These are phyloP conservation scores for Sechiopsis laciniata DNA, from an alignment of 306 rosid genomes.

Conservation along the genomic window DNA sequence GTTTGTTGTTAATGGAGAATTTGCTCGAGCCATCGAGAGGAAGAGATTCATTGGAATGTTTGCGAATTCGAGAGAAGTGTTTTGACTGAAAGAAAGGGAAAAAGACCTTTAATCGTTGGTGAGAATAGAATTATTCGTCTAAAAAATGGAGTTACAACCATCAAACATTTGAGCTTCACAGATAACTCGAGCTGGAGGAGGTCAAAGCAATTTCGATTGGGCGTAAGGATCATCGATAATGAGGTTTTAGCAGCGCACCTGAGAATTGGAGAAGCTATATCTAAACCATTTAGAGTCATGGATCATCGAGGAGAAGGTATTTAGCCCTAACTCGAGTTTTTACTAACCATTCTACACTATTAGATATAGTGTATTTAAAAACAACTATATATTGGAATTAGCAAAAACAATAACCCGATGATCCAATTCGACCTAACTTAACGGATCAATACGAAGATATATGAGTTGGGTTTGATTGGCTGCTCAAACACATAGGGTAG, in stretches of 20 bases:
- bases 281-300: neutral
- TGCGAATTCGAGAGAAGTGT: neutral
- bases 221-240: neutral
- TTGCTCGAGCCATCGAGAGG: too few relatives aligned
- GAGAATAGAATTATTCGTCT: neutral
- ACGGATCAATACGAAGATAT: too few relatives aligned
- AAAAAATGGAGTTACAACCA: neutral
- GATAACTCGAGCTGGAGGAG: neutral
- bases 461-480: too few relatives aligned
- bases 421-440: too few relatives aligned
- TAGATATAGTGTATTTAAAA: too few relatives aligned
- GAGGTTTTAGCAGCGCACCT: neutral
- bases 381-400: too few relatives aligned
- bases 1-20: too few relatives aligned
- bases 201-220: neutral
- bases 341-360: too few relatives aligned
- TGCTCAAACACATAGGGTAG: too few relatives aligned
- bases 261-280: neutral
- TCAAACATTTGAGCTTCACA: neutral
- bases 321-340: too few relatives aligned
- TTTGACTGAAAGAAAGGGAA: neutral
- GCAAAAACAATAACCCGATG: too few relatives aligned
- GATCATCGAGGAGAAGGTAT: neutral
- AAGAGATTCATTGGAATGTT: too few relatives aligned
- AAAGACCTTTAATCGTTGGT: neutral